Percentiles rank a stretch among this genome's conserved stretches.
phyloP scores from a whole-genome alignment of 148 eudicot genomes.

The Polygonum aviculare region DNA sequence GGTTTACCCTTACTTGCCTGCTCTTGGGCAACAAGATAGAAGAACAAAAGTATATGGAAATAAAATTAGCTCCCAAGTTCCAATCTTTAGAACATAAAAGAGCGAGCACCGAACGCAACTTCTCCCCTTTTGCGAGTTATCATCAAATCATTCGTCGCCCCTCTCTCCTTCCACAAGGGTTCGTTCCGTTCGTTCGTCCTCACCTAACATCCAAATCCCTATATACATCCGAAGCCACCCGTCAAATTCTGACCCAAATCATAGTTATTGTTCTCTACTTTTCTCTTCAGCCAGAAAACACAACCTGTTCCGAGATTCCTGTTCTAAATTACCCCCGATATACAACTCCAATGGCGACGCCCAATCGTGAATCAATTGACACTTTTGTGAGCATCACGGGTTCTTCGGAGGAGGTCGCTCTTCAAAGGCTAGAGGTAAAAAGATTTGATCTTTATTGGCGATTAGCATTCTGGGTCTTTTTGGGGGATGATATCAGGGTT shows the following conservation, averaged over 20 bases:
- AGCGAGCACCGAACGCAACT: not conserved
- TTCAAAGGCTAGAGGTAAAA: constrained; percentile 8
- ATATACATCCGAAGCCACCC: constrained; percentile 8
- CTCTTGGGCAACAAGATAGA: constrained; percentile 12
- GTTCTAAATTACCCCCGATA: not conserved
- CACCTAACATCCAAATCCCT: constrained; percentile 3
- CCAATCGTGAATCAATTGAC: constrained; percentile 10
- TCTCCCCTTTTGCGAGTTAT: not conserved
- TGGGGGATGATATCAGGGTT: not conserved
- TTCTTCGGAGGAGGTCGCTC: constrained; percentile 2
- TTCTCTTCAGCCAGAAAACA: too few relatives aligned
- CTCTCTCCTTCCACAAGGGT: not conserved
- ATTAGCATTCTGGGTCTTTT: not conserved
- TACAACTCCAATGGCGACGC: constrained; percentile 9
- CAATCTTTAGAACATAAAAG: too few relatives aligned
- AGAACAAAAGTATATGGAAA: not conserved
- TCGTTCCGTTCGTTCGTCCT: constrained; percentile 2
- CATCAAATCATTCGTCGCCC: not conserved
- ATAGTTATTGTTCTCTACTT: not conserved
- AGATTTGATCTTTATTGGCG: not conserved
- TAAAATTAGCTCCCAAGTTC: not conserved
- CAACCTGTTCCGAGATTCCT: constrained; percentile 5
- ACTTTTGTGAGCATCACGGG: constrained; percentile 12
- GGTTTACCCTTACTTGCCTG: not conserved
- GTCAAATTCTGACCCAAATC: not conserved